phyloP scores from a whole-genome alignment of 306 rosid species.

The Inga laurina region DNA sequence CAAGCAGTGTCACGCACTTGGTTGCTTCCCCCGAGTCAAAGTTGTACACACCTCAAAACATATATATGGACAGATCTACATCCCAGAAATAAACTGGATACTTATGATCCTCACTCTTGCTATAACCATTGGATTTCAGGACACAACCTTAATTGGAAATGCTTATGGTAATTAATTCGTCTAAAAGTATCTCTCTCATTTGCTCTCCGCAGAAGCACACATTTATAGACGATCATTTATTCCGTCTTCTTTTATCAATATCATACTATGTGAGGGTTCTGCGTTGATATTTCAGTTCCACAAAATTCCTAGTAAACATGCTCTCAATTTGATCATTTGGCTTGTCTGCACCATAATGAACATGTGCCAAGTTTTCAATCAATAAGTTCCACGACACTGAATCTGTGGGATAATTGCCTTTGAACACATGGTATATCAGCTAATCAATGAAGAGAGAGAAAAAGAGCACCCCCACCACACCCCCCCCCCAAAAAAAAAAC shows the following conservation, averaged over 20 bases:
- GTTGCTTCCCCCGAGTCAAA: conserved; percentile 81
- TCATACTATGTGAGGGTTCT: neutral
- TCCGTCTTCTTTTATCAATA: neutral
- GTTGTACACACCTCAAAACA: conserved; percentile 79
- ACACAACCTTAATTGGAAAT: conserved; percentile 73
- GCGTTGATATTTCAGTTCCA: neutral
- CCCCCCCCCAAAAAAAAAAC: too few relatives aligned
- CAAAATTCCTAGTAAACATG: neutral
- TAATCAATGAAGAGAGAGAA: neutral
- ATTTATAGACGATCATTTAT: neutral
- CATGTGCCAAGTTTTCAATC: neutral
- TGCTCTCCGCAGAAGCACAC: neutral
- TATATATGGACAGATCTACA: conserved; percentile 81
- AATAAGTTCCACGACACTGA: neutral
- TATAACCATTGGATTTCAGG: conserved; percentile 76
- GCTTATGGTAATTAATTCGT: conserved; percentile 65
- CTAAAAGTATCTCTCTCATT: neutral
- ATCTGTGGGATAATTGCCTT: neutral
- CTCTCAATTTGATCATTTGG: neutral
- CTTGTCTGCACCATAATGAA: neutral
- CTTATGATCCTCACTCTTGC: conserved; percentile 84
- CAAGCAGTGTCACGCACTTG: conserved; percentile 87
- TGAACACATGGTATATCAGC: neutral
- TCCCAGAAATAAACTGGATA: conserved; percentile 92
- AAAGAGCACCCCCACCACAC: neutral